Evolutionary conservation across 306 rosid genomes (phyloP), one percentile per base, ranked within the genome.

Genomic region (Quercus variabilis): DNA sequence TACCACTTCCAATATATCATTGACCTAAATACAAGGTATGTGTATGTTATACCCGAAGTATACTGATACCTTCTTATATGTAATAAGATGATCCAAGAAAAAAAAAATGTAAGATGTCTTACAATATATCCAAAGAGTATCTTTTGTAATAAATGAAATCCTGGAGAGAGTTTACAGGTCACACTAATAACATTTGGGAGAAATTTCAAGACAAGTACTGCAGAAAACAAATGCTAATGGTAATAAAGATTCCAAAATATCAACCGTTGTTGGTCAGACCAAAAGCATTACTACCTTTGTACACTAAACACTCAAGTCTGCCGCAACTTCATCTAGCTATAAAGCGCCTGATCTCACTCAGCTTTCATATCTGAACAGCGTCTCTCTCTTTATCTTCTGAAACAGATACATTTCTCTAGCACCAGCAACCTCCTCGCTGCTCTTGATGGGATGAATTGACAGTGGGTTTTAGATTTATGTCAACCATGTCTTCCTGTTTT

Each of bases 401-500:
- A 81, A 82, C 83, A 71, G 54, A 49, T 64, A 69, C 46, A 49
- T 75, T 89, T 78, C 72, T 81, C 91, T 95, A 95, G 93, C 99
- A 94, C 4, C 94, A 41, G 58, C 99, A 95, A 63, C 98, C 97
- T 82, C 99, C 99, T 86, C 90, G 95, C 88, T 92, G 93, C 84
- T 92, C 95, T 71, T 89, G 31, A 20, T 92, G 90, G 73, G 97
- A 88, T 62, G 97, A 84, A 80, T 90, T 90, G 77, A 71, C 90
- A 0, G 96, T 80, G n/a, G 99, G 88, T 78, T 88, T 95, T 81
- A 95, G 87, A 79, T 95, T 95, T 83, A 95, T 97, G 55, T 95
- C 99, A 12, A 95, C 99, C 99, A 95, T 95, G 80, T 95, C 99
- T 83, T 95, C 99, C 80, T 95, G 91, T 65, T 91, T 95, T 70